Evolutionary conservation across 768 basidiomycete species (phyloP), one percentile per base, ranked within the genome.

Genomic region (Hypsizygus marmoreus): DNA sequence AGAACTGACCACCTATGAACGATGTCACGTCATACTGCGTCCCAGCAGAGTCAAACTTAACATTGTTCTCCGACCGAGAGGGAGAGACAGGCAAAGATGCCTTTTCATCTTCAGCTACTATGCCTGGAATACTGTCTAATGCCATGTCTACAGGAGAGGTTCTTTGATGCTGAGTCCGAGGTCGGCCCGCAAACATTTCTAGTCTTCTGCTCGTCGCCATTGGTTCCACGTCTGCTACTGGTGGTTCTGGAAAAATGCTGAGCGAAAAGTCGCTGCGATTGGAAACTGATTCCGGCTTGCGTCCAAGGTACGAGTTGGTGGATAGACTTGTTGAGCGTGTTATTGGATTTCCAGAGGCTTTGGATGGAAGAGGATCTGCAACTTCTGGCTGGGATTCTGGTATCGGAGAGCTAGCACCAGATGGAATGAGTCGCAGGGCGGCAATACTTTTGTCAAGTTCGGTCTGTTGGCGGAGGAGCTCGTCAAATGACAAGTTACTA

Each of bases 21-120:
- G 86, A 88, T 12, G 86, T 88, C 14, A 88, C 83, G 47, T 88
- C 86, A 55, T 81, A 86, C 47, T 76, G 79, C 0, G 76, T 82
- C 11, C 69, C 80, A 9, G 57, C 64, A n/a, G 80, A 79, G 33
- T 69, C 65, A 37, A 64, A 58, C 44, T 66, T 62, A 16, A 51
- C 42, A 32, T 45, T 12, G 36, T 47, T 30, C 11, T 46, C 49
- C 36, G 39, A 35, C 31, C 50, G 52, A 29, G 53, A 50, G 8
- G 54, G 49, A n/a, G 51, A 57, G 22, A 49, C 47, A 28, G 44
- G 49, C 17, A 43, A 32, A 5, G 52, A 38, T 9, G 37, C 17
- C 29, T 26, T 40, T 24, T 32, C 43, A 14, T 47, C 40, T 8
- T 28, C 28, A 6, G 34, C 13, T 14, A 42, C 43, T 12, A 33